These are phyloP conservation scores for Pichia pseudocactophila DNA, from an alignment of 805 yeast genomes.

Conservation along the genomic window DNA sequence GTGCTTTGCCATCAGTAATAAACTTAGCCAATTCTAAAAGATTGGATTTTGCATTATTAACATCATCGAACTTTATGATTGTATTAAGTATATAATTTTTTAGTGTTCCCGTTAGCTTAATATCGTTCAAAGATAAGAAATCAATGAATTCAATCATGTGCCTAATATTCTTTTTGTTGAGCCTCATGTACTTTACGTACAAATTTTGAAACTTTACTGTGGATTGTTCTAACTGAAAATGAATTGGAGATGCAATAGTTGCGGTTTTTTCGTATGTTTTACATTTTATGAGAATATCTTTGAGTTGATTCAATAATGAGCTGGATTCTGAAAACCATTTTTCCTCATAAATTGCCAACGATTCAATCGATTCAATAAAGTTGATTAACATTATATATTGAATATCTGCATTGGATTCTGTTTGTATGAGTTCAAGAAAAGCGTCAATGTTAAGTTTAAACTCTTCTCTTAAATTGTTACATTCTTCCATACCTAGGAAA, in stretches of 20 bases:
- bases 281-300: constrained; percentile 18
- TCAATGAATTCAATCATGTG: constrained; percentile 34
- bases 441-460: constrained; percentile 44
- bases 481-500: constrained; percentile 47
- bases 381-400: constrained; percentile 65
- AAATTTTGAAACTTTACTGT: constrained; percentile 49
- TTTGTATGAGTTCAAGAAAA: constrained; percentile 37
- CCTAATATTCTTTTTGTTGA: constrained; percentile 18
- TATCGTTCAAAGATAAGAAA: constrained; percentile 35
- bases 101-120: constrained; percentile 38
- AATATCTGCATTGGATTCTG: constrained; percentile 42
- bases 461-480: constrained; percentile 46
- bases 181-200: constrained; percentile 27
- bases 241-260: constrained; percentile 47
- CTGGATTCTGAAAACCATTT: constrained; percentile 56
- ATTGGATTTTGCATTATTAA: constrained; percentile 38
- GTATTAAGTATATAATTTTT: constrained; percentile 49
- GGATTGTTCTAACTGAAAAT: constrained; percentile 66
- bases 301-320: constrained; percentile 28
- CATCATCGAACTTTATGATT: constrained; percentile 44
- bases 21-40: constrained; percentile 44
- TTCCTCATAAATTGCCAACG: constrained; percentile 34
- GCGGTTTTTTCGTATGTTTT: constrained; percentile 32
- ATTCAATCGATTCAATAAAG: constrained; percentile 52
- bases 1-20: constrained; percentile 35